Evolutionary conservation across 495 filamentous ascomycete species (phyloP).

Genomic region (Penicillium parvum): DNA sequence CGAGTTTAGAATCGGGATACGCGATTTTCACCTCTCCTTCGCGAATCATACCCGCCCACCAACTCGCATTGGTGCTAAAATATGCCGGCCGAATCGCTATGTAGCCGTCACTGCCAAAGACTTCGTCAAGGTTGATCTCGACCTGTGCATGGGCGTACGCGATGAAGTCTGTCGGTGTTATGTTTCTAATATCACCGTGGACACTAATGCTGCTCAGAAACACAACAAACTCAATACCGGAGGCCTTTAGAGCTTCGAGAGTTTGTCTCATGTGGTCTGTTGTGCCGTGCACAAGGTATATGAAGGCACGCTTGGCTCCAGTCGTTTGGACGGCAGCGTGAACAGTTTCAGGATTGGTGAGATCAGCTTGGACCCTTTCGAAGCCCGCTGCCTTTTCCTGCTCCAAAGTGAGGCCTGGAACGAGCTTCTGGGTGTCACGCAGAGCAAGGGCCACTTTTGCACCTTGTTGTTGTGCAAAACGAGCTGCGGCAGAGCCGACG

Average conservation of each 20-base stretch:
- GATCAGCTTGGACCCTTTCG: conserved; percentile 26
- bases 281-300: conserved; percentile 20
- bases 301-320: conserved; percentile 28
- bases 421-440: conserved; percentile 12
- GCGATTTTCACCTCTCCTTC: conserved; percentile 19
- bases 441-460: conserved; percentile 16
- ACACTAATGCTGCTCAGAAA: conserved; percentile 26
- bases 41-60: conserved; percentile 13
- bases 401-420: conserved; percentile 9
- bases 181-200: conserved; percentile 10
- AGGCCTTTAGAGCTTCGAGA: conserved; percentile 21
- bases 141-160: conserved; percentile 27
- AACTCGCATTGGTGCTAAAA: conserved; percentile 23
- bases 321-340: conserved; percentile 15
- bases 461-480: conserved; percentile 32
- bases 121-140: conserved; percentile 24
- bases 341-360: conserved; percentile 24
- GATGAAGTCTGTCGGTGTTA: conserved; percentile 15
- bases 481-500: conserved; percentile 29
- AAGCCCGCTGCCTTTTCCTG: conserved; percentile 4
- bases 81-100: conserved; percentile 23
- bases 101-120: conserved; percentile 21
- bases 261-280: conserved; percentile 25
- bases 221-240: conserved; percentile 27
- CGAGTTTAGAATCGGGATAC: conserved; percentile 14